These are phyloP conservation scores for Wilcoxina mikolae DNA, from an alignment of 495 filamentous ascomycete genomes.

Conservation along the genomic window DNA sequence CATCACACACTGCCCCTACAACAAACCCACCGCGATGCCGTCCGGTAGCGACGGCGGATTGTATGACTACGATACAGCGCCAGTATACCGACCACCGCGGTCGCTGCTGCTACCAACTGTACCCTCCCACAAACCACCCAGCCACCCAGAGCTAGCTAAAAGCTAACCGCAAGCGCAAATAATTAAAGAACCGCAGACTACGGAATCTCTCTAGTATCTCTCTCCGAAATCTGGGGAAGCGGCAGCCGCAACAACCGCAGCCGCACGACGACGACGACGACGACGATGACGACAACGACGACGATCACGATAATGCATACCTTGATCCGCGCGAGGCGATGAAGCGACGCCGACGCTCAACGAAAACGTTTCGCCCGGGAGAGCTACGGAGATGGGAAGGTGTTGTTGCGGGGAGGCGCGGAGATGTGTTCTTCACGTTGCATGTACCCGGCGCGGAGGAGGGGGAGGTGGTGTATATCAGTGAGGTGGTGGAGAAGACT, in stretches of 20 bases:
- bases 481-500: conserved; percentile 60
- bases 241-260: neutral
- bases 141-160: no score
- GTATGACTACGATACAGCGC: neutral
- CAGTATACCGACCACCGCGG: neutral
- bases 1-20: no score
- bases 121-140: neutral
- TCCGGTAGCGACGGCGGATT: neutral
- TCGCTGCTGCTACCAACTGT: neutral
- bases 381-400: conserved; percentile 3
- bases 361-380: neutral
- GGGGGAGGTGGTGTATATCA: conserved; percentile 72
- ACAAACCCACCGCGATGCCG: neutral
- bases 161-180: no score
- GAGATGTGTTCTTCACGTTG: conserved; percentile 73
- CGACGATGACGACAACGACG: neutral
- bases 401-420: neutral
- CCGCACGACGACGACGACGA: neutral
- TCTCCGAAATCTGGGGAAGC: conserved; percentile 48
- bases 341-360: neutral
- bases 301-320: neutral
- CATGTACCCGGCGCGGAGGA: conserved; percentile 42
- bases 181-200: conserved; percentile 62
- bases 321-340: neutral
- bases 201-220: conserved; percentile 79